phyloP scores from a whole-genome alignment of 2,329 filamentous ascomycete species.

The Pseudodiploospora longispora region DNA sequence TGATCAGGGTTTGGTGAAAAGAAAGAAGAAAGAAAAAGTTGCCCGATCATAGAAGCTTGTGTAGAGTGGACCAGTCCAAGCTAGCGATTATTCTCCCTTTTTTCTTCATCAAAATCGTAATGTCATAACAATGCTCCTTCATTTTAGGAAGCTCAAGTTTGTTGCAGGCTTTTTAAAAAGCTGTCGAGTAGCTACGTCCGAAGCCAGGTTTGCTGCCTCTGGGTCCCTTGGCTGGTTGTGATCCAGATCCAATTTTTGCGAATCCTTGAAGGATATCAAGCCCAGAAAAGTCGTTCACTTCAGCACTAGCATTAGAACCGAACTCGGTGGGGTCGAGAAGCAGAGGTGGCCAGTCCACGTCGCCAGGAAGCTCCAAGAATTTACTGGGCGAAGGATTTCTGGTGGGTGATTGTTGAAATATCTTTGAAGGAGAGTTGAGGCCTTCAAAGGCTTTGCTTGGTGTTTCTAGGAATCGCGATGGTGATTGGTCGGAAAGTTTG shows the following conservation, averaged over 20 bases:
- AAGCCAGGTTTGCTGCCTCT: constrained; percentile 18
- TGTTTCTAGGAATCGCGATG: constrained; percentile 38
- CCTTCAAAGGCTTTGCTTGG: constrained; percentile 50
- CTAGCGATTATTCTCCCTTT: not conserved
- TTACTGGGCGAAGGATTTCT: constrained; percentile 44
- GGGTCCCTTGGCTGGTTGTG: constrained; percentile 19
- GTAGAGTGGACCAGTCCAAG: too few relatives aligned
- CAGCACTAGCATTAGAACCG: constrained; percentile 37
- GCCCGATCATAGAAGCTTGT: not conserved
- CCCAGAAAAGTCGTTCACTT: constrained; percentile 47
- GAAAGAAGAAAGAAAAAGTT: not conserved
- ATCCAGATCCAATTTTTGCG: constrained; percentile 58
- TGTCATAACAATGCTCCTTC: constrained; percentile 10
- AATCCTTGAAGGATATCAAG: constrained; percentile 71
- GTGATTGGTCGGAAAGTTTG: constrained; percentile 35
- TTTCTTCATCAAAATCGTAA: constrained; percentile 12
- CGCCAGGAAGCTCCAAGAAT: constrained; percentile 28
- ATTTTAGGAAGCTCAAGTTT: not conserved
- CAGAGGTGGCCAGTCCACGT: constrained; percentile 31
- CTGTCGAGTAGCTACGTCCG: constrained; percentile 23
- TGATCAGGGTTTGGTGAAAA: not conserved
- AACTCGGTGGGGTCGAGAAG: constrained; percentile 32
- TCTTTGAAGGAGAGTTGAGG: constrained; percentile 48
- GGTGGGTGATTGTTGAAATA: constrained; percentile 29
- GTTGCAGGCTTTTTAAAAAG: constrained; percentile 16